phyloP scores from a whole-genome alignment of 495 filamentous ascomycete species.

The Penicillium psychrofluorescens region DNA sequence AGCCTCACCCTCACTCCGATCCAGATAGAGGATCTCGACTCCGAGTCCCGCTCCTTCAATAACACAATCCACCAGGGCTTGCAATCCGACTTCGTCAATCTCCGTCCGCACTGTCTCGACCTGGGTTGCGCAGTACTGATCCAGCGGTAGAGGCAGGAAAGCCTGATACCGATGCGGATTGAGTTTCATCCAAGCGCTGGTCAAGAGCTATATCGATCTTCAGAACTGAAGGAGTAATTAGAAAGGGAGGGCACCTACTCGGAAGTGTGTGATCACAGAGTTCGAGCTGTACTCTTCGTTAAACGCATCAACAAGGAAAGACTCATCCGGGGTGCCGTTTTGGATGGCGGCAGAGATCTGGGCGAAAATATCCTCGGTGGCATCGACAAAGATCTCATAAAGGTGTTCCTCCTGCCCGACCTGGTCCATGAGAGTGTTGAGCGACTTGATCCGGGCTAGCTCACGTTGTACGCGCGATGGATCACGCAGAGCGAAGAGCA shows the following conservation, averaged over 20 bases:
- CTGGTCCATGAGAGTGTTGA: conserved; percentile 63
- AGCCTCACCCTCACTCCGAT: conserved; percentile 71
- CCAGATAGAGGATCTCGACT: conserved; percentile 85
- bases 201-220: conserved; percentile 54
- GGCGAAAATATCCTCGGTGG: conserved; percentile 58
- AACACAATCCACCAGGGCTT: conserved; percentile 68
- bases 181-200: conserved; percentile 79
- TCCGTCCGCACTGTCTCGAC: conserved; percentile 73
- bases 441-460: conserved; percentile 57
- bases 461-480: conserved; percentile 59
- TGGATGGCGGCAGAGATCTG: conserved; percentile 46
- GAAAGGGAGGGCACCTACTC: conserved; percentile 34
- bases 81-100: conserved; percentile 83
- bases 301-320: conserved; percentile 63
- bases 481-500: conserved; percentile 60
- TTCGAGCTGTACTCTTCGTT: conserved; percentile 61
- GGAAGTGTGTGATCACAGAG: conserved; percentile 66
- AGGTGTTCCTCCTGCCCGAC: conserved; percentile 59
- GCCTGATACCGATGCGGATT: conserved; percentile 59
- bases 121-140: conserved; percentile 59
- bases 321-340: conserved; percentile 50
- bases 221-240: background rate
- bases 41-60: conserved; percentile 67
- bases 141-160: conserved; percentile 59
- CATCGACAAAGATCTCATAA: conserved; percentile 79